Conservation (phyloP, 2,329 filamentous ascomycete genomes). For the Sphaerulina musiva region DNA sequence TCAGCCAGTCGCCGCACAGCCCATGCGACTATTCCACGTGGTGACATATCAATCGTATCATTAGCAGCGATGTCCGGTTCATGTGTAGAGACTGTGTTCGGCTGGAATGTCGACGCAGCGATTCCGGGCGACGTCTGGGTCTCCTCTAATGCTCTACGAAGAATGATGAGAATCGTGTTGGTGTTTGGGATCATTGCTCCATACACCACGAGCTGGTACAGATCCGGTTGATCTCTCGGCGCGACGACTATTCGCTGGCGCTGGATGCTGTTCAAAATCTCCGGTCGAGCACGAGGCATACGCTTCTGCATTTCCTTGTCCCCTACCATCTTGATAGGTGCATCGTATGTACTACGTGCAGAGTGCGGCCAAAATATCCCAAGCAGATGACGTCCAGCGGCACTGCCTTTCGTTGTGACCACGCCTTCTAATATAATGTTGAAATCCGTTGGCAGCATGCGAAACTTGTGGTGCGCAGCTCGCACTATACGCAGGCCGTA, state of each 20-base stretch:
- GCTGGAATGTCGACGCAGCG: not conserved
- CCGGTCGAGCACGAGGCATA: conserved; percentile 6
- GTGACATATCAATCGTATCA: conserved; percentile 5
- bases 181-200: conserved; percentile 22
- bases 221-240: not conserved
- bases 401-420: conserved; percentile 44
- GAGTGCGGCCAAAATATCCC: conserved; percentile 40
- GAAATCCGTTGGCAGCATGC: conserved; percentile 38
- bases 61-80: not conserved
- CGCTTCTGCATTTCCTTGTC: not conserved
- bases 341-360: conserved; percentile 9
- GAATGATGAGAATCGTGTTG: conserved; percentile 23
- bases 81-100: too few species aligned
- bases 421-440: conserved; percentile 51
- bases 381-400: conserved; percentile 44
- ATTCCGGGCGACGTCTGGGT: not conserved
- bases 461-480: conserved; percentile 11
- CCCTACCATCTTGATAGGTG: conserved; percentile 1
- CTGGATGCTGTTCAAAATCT: conserved; percentile 5
- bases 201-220: conserved; percentile 17
- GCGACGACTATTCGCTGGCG: conserved; percentile 13
- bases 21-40: conserved; percentile 19
- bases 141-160: conserved; percentile 22
- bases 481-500: not conserved
- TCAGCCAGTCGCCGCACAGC: conserved; percentile 16